Conservation (phyloP, 2,329 filamentous ascomycete species). For the Neofusicoccum parvum region DNA sequence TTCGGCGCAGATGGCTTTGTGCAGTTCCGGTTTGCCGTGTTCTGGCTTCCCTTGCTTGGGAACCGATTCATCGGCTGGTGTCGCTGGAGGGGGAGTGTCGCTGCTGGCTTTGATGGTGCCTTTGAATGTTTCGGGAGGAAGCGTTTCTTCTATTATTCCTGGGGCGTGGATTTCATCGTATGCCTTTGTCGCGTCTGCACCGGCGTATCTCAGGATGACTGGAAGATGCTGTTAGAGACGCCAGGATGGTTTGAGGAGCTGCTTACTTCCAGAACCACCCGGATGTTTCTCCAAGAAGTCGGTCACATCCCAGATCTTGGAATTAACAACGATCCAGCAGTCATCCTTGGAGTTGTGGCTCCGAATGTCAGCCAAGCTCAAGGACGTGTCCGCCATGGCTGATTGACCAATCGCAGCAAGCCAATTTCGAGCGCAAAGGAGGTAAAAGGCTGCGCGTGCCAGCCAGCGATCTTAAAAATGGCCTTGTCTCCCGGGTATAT, state of each 20-base stretch:
- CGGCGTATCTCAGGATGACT: slow-evolving; percentile 30
- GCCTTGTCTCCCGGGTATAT: neutral
- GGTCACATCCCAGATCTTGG: slow-evolving; percentile 68
- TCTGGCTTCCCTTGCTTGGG: slow-evolving; percentile 27
- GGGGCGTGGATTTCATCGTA: slow-evolving; percentile 58
- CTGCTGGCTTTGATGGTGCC: slow-evolving; percentile 57
- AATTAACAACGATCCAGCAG: slow-evolving; percentile 69
- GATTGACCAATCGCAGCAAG: neutral
- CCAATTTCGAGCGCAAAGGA: neutral
- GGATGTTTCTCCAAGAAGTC: slow-evolving; percentile 64
- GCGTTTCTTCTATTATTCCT: slow-evolving; percentile 48
- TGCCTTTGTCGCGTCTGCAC: slow-evolving; percentile 46
- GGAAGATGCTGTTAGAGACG: neutral
- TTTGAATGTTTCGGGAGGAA: slow-evolving; percentile 49
- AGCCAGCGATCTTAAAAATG: neutral
- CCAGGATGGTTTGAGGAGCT: too few species aligned
- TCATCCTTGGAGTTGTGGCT: slow-evolving; percentile 37
- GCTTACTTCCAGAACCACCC: slow-evolving; percentile 50
- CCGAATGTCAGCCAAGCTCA: slow-evolving; percentile 33
- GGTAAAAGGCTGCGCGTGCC: neutral
- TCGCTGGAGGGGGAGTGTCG: slow-evolving; percentile 36
- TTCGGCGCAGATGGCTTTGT: slow-evolving; percentile 33
- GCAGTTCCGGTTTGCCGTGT: slow-evolving; percentile 32
- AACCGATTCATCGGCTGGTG: slow-evolving; percentile 40
- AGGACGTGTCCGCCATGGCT: neutral